These are phyloP conservation scores for Xanthoconium stramineum DNA, from an alignment of 768 basidiomycete genomes.

Conservation along the genomic window DNA sequence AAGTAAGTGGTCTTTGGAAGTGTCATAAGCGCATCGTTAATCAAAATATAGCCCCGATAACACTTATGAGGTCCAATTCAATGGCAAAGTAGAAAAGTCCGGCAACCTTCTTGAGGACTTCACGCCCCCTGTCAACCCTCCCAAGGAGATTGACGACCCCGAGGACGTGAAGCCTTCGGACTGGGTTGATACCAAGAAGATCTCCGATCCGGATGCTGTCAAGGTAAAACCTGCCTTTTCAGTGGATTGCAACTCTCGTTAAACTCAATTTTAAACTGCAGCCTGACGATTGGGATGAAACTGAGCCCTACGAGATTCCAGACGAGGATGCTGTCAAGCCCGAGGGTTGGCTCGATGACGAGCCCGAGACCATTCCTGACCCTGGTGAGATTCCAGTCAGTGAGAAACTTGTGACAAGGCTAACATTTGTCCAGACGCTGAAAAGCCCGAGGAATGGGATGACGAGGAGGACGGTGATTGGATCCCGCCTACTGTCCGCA, in stretches of 20 bases:
- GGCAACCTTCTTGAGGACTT: constrained; percentile 94
- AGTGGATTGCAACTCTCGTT: not conserved
- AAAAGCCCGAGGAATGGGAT: constrained; percentile 99
- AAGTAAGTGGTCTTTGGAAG: constrained; percentile 53
- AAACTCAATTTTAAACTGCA: constrained; percentile 23
- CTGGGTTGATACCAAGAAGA: constrained; percentile 91
- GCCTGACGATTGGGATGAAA: constrained; percentile 99
- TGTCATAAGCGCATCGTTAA: constrained; percentile 5
- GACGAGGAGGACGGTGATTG: constrained; percentile 99
- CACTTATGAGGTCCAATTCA: constrained; percentile 88
- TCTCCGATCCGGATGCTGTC: constrained; percentile 76
- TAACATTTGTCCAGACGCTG: constrained; percentile 49
- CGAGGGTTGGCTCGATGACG: constrained; percentile 93
- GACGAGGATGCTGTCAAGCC: constrained; percentile 89
- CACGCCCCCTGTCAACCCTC: constrained; percentile 87
- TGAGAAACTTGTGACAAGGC: not conserved
- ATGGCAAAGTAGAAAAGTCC: constrained; percentile 74
- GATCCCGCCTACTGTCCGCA: constrained; percentile 85
- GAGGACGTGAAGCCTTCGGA: constrained; percentile 84
- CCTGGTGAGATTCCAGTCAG: constrained; percentile 54
- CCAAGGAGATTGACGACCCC: constrained; percentile 90
- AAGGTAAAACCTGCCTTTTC: constrained; percentile 48
- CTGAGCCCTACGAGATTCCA: constrained; percentile 85
- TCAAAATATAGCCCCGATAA: constrained; percentile 74
- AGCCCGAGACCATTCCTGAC: constrained; percentile 76